phyloP scores from a whole-genome alignment of 495 filamentous ascomycete species.

The Hypoxylon rickii region DNA sequence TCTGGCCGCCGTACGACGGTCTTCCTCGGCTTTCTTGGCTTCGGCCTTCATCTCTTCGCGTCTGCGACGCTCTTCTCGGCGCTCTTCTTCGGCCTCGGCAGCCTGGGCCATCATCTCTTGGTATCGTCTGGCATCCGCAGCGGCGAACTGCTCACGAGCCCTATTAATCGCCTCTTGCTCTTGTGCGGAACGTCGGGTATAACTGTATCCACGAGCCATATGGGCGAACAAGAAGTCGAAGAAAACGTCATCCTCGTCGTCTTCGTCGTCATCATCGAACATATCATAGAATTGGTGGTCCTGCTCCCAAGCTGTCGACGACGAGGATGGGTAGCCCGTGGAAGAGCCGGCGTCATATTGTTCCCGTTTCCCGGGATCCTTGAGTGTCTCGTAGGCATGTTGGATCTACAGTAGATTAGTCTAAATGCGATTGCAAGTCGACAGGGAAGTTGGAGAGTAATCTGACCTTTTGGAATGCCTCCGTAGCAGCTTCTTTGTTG shows the following conservation, averaged over 20 bases:
- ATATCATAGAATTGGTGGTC: too few species aligned
- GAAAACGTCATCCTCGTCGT: too few species aligned
- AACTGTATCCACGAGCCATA: too few species aligned
- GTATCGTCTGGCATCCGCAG: too few species aligned
- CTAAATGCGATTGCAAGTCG: background rate
- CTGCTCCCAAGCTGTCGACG: background rate
- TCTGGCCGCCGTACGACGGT: background rate
- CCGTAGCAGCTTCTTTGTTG: conserved; percentile 47
- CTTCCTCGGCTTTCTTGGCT: conserved; percentile 2
- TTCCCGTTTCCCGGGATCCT: conserved; percentile 4
- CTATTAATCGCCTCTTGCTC: too few species aligned
- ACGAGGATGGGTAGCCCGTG: background rate
- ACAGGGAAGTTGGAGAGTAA: background rate
- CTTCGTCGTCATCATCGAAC: too few species aligned
- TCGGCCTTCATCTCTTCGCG: background rate
- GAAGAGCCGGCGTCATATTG: conserved; percentile 18
- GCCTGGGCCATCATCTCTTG: background rate
- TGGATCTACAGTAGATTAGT: conserved; percentile 20
- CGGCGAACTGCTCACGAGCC: too few species aligned
- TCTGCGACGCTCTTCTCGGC: background rate
- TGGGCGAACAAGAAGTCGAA: too few species aligned
- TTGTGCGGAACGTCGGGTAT: too few species aligned
- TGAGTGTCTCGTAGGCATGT: conserved; percentile 27
- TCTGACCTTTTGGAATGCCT: conserved; percentile 40
- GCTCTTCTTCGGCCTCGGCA: background rate